Evolutionary conservation across 108 stramenopile species (phyloP).

Genomic region (Pseudonitzschia pungens): DNA sequence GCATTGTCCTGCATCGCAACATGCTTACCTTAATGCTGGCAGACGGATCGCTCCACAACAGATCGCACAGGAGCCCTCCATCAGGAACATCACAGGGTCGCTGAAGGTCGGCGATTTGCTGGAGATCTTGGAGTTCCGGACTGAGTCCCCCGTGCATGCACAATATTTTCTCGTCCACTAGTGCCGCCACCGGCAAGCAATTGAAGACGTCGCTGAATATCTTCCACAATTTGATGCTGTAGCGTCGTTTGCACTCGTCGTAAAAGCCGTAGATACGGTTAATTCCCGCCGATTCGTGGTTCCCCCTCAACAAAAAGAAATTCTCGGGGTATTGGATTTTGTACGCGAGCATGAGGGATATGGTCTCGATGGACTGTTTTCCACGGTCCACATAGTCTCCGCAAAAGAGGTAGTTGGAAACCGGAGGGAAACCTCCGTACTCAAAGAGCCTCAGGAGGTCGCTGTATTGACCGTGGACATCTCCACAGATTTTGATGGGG

Average conservation of each 20-base stretch:
- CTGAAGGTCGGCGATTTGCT: slow-evolving; percentile 91
- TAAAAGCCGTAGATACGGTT: slow-evolving; percentile 96
- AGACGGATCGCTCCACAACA: slow-evolving; percentile 98
- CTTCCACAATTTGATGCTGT: slow-evolving; percentile 98
- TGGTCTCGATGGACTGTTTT: slow-evolving; percentile 84
- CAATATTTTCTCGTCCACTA: slow-evolving; percentile 88
- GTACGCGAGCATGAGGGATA: slow-evolving; percentile 67
- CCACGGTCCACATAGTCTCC: slow-evolving; percentile 93
- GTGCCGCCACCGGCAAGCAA: slow-evolving; percentile 93
- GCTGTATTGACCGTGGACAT: slow-evolving; percentile 88
- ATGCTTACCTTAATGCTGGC: slow-evolving; percentile 70
- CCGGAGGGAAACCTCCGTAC: slow-evolving; percentile 61
- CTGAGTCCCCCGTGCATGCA: slow-evolving; percentile 95
- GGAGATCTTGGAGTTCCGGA: slow-evolving; percentile 89
- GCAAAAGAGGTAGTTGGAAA: slow-evolving; percentile 80
- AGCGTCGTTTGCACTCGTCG: slow-evolving; percentile 96
- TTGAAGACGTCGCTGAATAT: slow-evolving; percentile 97
- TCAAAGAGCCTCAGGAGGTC: slow-evolving; percentile 85
- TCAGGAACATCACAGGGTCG: slow-evolving; percentile 97
- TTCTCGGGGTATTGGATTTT: slow-evolving; percentile 81
- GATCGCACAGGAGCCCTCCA: slow-evolving; percentile 94
- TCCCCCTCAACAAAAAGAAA: slow-evolving; percentile 85
- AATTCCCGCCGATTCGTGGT: slow-evolving; percentile 89
- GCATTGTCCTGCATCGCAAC: not conserved
- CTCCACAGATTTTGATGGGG: slow-evolving; percentile 91